phyloP scores from a whole-genome alignment of 169 alveolate species.

The Plasmodium coatneyi region DNA sequence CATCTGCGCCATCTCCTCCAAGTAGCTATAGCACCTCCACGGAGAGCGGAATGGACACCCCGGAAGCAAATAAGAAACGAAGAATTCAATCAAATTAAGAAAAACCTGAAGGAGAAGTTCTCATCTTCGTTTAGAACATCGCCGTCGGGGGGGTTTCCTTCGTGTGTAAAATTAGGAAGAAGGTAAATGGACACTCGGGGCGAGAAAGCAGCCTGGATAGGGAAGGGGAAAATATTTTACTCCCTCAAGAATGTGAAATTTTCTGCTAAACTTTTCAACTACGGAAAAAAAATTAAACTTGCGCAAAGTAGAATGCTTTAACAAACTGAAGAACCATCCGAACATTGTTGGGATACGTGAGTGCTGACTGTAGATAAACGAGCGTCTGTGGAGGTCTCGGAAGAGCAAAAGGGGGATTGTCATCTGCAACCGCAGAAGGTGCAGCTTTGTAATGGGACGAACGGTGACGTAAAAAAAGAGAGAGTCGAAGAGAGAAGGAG shows the following conservation, averaged over 20 bases:
- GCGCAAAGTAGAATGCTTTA: conserved; percentile 48
- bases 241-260: conserved; percentile 47
- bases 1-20: background rate
- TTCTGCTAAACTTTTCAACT: conserved; percentile 37
- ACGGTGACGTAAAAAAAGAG: no score
- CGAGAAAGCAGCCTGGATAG: background rate
- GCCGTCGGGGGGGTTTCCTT: conserved; percentile 62
- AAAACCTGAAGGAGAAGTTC: conserved; percentile 31
- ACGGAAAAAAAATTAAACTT: conserved; percentile 27
- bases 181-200: background rate
- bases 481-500: background rate
- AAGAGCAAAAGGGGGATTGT: background rate
- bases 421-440: no score
- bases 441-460: no score
- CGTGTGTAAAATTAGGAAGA: conserved; percentile 41
- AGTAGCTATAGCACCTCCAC: no score
- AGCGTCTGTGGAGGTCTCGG: conserved; percentile 4
- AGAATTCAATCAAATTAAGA: conserved; percentile 3
- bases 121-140: conserved; percentile 25
- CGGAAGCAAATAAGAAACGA: background rate
- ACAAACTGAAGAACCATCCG: conserved; percentile 22
- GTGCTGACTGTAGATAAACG: conserved; percentile 26
- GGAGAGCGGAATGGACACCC: background rate
- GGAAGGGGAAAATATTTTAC: conserved; percentile 3
- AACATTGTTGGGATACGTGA: conserved; percentile 47